A percentile compares a stretch with the other conserved stretches of the same genome.
These are phyloP conservation scores for Lentinula novae-zelandiae DNA, from an alignment of 1,284 basidiomycete genomes.

Conservation along the genomic window DNA sequence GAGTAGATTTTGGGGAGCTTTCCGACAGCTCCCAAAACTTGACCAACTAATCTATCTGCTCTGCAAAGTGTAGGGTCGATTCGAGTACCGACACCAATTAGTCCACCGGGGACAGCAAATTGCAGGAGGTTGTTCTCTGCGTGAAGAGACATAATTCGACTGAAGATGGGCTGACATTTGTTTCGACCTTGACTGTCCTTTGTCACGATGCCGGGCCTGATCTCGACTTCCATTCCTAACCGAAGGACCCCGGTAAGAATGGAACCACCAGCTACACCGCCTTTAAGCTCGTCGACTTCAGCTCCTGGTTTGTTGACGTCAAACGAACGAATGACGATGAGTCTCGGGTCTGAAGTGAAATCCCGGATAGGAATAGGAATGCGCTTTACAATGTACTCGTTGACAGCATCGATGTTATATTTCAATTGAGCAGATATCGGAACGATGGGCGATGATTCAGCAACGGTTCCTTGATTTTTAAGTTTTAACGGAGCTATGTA, in stretches of 20 bases:
- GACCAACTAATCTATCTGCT: slow-evolving; percentile 95
- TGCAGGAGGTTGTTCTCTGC: slow-evolving; percentile 94
- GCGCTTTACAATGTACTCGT: slow-evolving; percentile 97
- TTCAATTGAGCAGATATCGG: slow-evolving; percentile 98
- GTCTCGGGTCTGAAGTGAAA: slow-evolving; percentile 86
- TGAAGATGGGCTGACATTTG: slow-evolving; percentile 92
- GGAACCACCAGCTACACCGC: slow-evolving; percentile 96
- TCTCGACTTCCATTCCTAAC: slow-evolving; percentile 92
- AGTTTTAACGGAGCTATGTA: neutral
- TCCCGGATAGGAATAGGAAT: slow-evolving; percentile 94
- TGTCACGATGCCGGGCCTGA: slow-evolving; percentile 95
- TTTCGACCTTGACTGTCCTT: slow-evolving; percentile 92
- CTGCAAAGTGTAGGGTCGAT: slow-evolving; percentile 97
- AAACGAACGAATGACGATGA: slow-evolving; percentile 99
- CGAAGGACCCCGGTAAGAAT: slow-evolving; percentile 91
- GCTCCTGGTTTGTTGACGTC: slow-evolving; percentile 99
- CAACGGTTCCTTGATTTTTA: slow-evolving; percentile 76
- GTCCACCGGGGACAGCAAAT: slow-evolving; percentile 95
- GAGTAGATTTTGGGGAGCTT: slow-evolving; percentile 93
- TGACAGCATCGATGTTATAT: slow-evolving; percentile 99
- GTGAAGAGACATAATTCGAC: slow-evolving; percentile 85
- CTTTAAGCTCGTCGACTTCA: slow-evolving; percentile 95
- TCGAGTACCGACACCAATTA: slow-evolving; percentile 97
- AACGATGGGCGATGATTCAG: slow-evolving; percentile 95
- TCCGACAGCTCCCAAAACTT: slow-evolving; percentile 92